phyloP scores from a whole-genome alignment of 2,329 filamentous ascomycete species.

The Daldinia eschscholtzii region DNA sequence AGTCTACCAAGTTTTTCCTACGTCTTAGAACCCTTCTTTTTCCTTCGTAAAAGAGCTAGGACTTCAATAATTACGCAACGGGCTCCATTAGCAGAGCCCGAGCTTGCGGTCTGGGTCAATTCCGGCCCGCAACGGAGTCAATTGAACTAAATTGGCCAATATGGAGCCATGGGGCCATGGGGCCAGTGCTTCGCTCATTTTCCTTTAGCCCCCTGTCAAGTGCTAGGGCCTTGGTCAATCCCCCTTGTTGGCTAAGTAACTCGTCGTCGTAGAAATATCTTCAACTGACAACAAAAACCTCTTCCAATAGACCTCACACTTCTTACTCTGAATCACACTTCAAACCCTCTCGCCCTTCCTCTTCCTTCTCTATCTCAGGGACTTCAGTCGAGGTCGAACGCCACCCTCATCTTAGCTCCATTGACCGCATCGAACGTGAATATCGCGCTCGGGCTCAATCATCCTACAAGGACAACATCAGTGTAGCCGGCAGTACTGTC shows the following conservation, averaged over 20 bases:
- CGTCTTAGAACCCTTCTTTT: slow-evolving; percentile 2
- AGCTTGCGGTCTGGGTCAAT: slow-evolving; percentile 21
- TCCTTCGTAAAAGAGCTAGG: slow-evolving; percentile 3
- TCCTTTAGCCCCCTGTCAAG: slow-evolving; percentile 24
- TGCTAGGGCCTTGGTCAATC: slow-evolving; percentile 34
- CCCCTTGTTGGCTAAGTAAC: slow-evolving; percentile 41
- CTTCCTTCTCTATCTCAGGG: slow-evolving; percentile 64
- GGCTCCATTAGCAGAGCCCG: slow-evolving; percentile 7
- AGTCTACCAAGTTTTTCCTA: slow-evolving; percentile 50
- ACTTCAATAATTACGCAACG: slow-evolving; percentile 7
- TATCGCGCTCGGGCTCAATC: slow-evolving; percentile 72
- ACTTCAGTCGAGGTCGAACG: slow-evolving; percentile 76
- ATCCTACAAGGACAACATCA: slow-evolving; percentile 56
- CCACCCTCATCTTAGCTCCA: slow-evolving; percentile 62
- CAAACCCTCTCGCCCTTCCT: slow-evolving; percentile 45
- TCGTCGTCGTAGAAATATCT: slow-evolving; percentile 28
- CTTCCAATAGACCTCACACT: slow-evolving; percentile 54
- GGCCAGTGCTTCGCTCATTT: slow-evolving; percentile 12
- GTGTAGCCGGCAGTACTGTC: slow-evolving; percentile 47
- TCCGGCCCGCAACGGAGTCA: slow-evolving; percentile 31
- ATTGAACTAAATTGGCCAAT: slow-evolving; percentile 37
- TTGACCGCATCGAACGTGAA: slow-evolving; percentile 75
- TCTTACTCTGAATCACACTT: slow-evolving; percentile 44
- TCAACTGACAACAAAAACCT: slow-evolving; percentile 43
- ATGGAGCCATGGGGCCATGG: slow-evolving; percentile 18